phyloP scores from a whole-genome alignment of 192 early-diverging fungal genomes.

The Backusella circina region DNA sequence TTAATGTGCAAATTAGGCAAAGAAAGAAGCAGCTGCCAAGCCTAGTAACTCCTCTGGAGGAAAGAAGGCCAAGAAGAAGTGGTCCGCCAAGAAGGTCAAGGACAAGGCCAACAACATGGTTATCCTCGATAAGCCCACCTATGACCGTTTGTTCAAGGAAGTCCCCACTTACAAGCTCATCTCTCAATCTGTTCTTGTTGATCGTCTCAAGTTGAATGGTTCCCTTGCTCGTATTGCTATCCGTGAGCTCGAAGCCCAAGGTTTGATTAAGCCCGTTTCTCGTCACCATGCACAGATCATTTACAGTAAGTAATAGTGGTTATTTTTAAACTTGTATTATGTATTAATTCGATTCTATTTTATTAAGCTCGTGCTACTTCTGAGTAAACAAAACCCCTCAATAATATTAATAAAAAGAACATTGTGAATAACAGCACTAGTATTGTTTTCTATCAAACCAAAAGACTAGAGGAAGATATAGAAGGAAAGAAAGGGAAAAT shows the following conservation, averaged over 20 bases:
- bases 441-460: not conserved
- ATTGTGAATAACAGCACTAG: not conserved
- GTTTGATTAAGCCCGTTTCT: slow-evolving; percentile 89
- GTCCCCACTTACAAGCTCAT: slow-evolving; percentile 99
- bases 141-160: slow-evolving; percentile 99
- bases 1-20: slow-evolving; percentile 35
- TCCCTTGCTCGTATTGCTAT: slow-evolving; percentile 95
- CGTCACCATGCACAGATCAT: slow-evolving; percentile 90
- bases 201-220: slow-evolving; percentile 97
- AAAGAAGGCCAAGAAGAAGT: slow-evolving; percentile 82
- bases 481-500: not conserved
- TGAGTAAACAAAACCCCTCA: slow-evolving; percentile 39
- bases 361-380: slow-evolving; percentile 42
- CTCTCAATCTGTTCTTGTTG: slow-evolving; percentile 95
- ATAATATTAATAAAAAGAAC: not conserved
- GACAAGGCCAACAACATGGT: slow-evolving; percentile 99
- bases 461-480: no score
- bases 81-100: slow-evolving; percentile 99
- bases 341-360: not conserved
- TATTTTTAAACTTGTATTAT: not conserved
- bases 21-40: slow-evolving; percentile 60
- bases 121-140: slow-evolving; percentile 93
- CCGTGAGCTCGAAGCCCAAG: slow-evolving; percentile 88
- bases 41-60: slow-evolving; percentile 54
- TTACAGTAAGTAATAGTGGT: slow-evolving; percentile 49